Evolutionary conservation across 2,329 filamentous ascomycete species (phyloP).

Genomic region (Ceratocystis destructans): DNA sequence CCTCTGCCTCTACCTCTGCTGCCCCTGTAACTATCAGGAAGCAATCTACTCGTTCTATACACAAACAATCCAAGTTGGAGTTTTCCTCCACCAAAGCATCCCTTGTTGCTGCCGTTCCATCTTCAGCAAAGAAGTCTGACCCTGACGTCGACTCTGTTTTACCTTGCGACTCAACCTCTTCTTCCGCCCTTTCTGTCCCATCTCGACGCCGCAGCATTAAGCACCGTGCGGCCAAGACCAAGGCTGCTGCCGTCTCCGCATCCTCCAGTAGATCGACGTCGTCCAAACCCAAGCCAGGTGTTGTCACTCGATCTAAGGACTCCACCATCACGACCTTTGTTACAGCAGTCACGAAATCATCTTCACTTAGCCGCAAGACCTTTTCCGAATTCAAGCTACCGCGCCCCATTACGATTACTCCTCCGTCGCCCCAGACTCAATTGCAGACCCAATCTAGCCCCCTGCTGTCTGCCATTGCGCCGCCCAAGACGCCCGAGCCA

Average conservation of each 20-base stretch:
- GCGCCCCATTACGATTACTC: conserved; percentile 12
- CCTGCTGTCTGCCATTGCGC: conserved; percentile 3
- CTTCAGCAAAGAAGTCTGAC: neutral
- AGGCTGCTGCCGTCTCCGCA: conserved; percentile 10
- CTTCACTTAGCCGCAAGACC: conserved; percentile 7
- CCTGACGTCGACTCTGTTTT: neutral
- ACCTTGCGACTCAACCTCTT: neutral
- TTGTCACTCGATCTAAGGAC: conserved; percentile 4
- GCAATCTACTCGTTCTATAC: neutral
- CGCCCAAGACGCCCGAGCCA: neutral
- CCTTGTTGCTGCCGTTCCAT: neutral
- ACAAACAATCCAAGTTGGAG: conserved; percentile 15
- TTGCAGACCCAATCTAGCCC: neutral
- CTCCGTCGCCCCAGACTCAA: neutral
- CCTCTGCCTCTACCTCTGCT: neutral
- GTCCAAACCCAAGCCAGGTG: neutral
- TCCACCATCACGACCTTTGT: conserved; percentile 11
- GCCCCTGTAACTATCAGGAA: neutral
- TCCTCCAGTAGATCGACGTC: conserved; percentile 9
- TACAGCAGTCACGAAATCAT: conserved; percentile 16
- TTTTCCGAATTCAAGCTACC: conserved; percentile 5
- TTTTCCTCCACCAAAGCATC: conserved; percentile 16
- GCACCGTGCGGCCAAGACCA: conserved; percentile 15
- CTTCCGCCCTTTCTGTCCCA: conserved; percentile 1
- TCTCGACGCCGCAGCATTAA: conserved; percentile 15